These are phyloP conservation scores for Simmondsia chinensis DNA, from an alignment of 148 eudicot species.

Conservation along the genomic window DNA sequence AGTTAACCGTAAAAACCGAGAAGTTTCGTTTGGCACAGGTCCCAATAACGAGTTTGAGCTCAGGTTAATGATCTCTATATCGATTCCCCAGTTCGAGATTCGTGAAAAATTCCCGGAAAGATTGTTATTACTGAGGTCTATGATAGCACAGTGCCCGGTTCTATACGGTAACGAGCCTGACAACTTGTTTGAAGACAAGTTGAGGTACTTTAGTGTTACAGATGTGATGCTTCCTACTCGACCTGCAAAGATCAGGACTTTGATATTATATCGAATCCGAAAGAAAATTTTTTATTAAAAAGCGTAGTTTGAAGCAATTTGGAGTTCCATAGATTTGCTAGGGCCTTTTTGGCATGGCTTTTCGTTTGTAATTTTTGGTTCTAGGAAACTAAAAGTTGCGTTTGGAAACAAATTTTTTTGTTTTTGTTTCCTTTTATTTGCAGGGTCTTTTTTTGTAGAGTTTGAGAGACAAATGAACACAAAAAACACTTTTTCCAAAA, in stretches of 20 bases:
- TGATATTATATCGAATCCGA: background rate
- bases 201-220: conserved; percentile 35
- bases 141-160: conserved; percentile 38
- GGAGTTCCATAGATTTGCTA: no score
- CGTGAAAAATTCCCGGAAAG: conserved; percentile 48
- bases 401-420: no score
- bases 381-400: no score
- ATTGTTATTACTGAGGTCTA: conserved; percentile 58
- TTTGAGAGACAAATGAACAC: no score
- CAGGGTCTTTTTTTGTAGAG: no score
- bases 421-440: no score
- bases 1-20: conserved; percentile 53
- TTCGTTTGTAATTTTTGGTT: no score
- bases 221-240: conserved; percentile 46
- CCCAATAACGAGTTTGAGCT: conserved; percentile 52
- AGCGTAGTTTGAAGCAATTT: no score
- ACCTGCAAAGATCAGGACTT: conserved; percentile 32
- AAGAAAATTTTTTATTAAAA: no score
- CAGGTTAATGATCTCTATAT: conserved; percentile 42
- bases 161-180: conserved; percentile 52
- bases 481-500: no score
- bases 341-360: no score
- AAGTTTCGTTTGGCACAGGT: conserved; percentile 35
- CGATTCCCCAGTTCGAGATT: conserved; percentile 46
- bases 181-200: conserved; percentile 60